Percentiles rank a stretch among this genome's conserved stretches.
These are phyloP conservation scores for Conticribra guillardii DNA, from an alignment of 108 stramenopile genomes.

Conservation along the genomic window DNA sequence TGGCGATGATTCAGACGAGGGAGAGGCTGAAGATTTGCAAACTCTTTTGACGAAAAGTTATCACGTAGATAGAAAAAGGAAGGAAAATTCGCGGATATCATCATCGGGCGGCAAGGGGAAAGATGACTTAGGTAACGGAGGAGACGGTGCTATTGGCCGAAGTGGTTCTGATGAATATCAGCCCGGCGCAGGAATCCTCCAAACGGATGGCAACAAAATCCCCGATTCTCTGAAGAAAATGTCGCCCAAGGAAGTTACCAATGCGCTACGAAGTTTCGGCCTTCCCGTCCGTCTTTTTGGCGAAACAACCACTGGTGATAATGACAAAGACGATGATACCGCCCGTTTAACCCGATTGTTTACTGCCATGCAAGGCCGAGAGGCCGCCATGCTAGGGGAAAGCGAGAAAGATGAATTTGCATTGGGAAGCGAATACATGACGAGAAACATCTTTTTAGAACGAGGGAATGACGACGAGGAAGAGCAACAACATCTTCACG, in stretches of 20 bases:
- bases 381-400: constrained; percentile 47
- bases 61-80: background rate
- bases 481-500: too few relatives aligned
- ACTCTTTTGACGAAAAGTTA: constrained; percentile 29
- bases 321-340: constrained; percentile 30
- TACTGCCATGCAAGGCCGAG: constrained; percentile 57
- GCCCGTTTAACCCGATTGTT: constrained; percentile 51
- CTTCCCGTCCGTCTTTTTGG: constrained; percentile 81
- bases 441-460: constrained; percentile 82
- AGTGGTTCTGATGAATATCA: background rate
- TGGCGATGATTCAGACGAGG: constrained; percentile 3
- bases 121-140: background rate
- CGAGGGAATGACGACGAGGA: constrained; percentile 16
- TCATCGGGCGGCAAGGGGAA: background rate
- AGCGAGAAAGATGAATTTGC: constrained; percentile 79
- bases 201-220: constrained; percentile 10
- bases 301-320: too few relatives aligned
- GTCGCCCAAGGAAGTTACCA: constrained; percentile 38
- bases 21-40: constrained; percentile 27
- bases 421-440: constrained; percentile 74
- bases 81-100: background rate
- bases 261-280: constrained; percentile 61
- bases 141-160: background rate
- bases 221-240: constrained; percentile 6
- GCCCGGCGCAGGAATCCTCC: background rate